A percentile compares a stretch with the other conserved stretches of the same genome.
phyloP scores from a whole-genome alignment of 108 stramenopile species.

The Conticribra weissflogii region DNA sequence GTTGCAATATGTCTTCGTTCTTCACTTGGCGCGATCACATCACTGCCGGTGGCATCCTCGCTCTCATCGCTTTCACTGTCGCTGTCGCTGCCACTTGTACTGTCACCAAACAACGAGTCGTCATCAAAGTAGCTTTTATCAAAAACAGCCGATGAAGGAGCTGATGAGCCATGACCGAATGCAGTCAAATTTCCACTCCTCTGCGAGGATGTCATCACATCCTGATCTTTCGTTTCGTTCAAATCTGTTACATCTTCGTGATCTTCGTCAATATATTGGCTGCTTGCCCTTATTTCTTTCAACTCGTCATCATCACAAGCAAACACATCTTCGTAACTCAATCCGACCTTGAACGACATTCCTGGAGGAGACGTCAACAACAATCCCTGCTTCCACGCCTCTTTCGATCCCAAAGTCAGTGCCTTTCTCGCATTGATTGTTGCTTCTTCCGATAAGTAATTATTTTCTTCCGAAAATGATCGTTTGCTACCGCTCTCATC shows the following conservation, averaged over 20 bases:
- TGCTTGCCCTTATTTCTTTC: background rate
- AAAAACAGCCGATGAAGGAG: constrained; percentile 29
- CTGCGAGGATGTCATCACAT: background rate
- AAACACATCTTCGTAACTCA: constrained; percentile 71
- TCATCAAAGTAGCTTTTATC: constrained; percentile 76
- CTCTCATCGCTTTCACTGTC: constrained; percentile 40
- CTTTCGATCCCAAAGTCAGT: constrained; percentile 58
- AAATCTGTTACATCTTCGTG: constrained; percentile 4
- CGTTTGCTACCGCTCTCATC: constrained; percentile 3
- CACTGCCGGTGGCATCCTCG: constrained; percentile 31
- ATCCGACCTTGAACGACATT: constrained; percentile 63
- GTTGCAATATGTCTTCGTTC: constrained; percentile 14
- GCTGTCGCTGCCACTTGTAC: constrained; percentile 49
- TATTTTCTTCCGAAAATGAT: constrained; percentile 23
- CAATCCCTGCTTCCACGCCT: constrained; percentile 67
- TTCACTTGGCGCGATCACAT: constrained; percentile 19
- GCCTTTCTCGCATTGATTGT: constrained; percentile 52
- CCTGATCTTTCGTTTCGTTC: background rate
- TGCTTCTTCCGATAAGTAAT: constrained; percentile 55
- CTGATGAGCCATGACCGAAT: background rate
- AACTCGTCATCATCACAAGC: constrained; percentile 32
- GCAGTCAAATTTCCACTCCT: background rate
- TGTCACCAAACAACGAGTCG: constrained; percentile 82
- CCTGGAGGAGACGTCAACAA: constrained; percentile 78
- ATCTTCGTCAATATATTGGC: constrained; percentile 1